A percentile compares a stretch with the other conserved stretches of the same genome.
Evolutionary conservation across 2,329 filamentous ascomycete species (phyloP).

Genomic region (Plenodomus tracheiphilus): DNA sequence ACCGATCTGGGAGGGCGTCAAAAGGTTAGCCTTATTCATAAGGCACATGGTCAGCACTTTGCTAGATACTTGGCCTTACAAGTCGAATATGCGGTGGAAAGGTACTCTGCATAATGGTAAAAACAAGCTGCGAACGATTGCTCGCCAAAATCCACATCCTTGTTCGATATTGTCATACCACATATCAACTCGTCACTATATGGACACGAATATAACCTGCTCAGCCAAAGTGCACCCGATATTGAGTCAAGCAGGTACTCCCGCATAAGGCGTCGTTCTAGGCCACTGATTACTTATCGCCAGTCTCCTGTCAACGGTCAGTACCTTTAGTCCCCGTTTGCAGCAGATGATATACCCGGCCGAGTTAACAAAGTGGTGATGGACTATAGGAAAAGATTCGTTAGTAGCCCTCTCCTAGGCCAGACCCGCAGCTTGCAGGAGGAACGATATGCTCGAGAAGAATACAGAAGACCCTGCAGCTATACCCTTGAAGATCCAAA

Average conservation of each 20-base stretch:
- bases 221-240: conserved; percentile 4
- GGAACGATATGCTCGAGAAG: not conserved
- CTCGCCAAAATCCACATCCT: conserved; percentile 10
- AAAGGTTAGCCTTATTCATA: not conserved
- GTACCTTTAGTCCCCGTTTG: not conserved
- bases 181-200: conserved; percentile 9
- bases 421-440: not conserved
- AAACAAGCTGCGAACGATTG: conserved; percentile 14
- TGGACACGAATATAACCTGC: conserved; percentile 6
- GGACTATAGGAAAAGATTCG: not conserved
- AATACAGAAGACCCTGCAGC: conserved; percentile 9
- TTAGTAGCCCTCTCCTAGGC: not conserved
- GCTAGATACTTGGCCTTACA: not conserved
- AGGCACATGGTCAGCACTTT: not conserved
- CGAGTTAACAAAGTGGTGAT: not conserved
- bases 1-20: too few relatives aligned
- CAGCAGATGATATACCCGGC: not conserved
- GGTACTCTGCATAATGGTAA: conserved; percentile 4
- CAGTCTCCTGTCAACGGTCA: not conserved
- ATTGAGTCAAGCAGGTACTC: conserved; percentile 8
- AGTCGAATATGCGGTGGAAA: conserved; percentile 17
- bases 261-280: conserved; percentile 1
- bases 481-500: not conserved
- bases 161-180: conserved; percentile 13
- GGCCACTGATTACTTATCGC: not conserved